phyloP scores from a whole-genome alignment of 805 yeast genomes.

The Starmerella apicola region DNA sequence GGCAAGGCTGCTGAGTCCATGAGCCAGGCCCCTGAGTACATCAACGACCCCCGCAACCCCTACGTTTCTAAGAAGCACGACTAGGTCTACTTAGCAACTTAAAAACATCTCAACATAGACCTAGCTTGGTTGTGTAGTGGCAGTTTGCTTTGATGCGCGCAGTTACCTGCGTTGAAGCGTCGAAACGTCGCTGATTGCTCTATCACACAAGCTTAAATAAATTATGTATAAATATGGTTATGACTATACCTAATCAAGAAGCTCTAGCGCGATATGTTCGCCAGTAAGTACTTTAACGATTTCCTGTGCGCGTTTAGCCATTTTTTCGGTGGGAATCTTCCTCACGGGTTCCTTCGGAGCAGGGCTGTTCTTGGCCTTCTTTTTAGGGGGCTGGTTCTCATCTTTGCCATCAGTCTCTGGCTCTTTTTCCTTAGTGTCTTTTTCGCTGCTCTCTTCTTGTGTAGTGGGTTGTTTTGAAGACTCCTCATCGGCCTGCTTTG shows the following conservation, averaged over 20 bases:
- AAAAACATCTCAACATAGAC: neutral
- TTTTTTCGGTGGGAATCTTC: slow-evolving; percentile 15
- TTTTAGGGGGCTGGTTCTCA: slow-evolving; percentile 11
- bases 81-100: neutral
- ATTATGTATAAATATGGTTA: slow-evolving; percentile 1
- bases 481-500: neutral
- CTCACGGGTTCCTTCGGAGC: slow-evolving; percentile 8
- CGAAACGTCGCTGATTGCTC: neutral
- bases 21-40: slow-evolving; percentile 59
- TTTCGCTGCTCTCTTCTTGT: neutral
- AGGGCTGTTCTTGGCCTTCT: slow-evolving; percentile 11
- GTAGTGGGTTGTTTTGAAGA: neutral
- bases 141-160: too few relatives aligned
- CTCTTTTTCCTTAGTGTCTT: neutral
- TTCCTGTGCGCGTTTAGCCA: slow-evolving; percentile 18
- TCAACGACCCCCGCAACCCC: slow-evolving; percentile 94
- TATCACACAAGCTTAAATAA: neutral
- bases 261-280: slow-evolving; percentile 13
- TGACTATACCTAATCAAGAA: slow-evolving; percentile 10
- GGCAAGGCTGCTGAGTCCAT: slow-evolving; percentile 58
- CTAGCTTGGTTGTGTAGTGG: too few relatives aligned
- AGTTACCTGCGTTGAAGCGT: too few relatives aligned
- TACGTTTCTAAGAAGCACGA: slow-evolving; percentile 35
- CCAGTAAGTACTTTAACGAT: slow-evolving; percentile 15
- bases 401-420: neutral